Conservation (phyloP, 768 basidiomycete species). For the Lepiota brunneoincarnata region DNA sequence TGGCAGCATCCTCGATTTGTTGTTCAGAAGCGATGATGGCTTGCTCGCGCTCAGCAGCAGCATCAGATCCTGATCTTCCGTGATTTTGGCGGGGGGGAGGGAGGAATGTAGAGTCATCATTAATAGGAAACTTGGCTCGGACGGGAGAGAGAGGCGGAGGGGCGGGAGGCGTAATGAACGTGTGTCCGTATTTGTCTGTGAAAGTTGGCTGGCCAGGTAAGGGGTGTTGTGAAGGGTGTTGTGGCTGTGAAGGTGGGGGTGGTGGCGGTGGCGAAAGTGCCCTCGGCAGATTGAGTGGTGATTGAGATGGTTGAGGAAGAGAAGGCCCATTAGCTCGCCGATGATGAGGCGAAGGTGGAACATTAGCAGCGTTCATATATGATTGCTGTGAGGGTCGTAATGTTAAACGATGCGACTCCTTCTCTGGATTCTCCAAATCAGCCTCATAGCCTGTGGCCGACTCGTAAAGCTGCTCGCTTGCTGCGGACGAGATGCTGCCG, state of each 20-base stretch:
- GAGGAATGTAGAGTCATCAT: slow-evolving; percentile 37
- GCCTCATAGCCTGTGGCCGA: slow-evolving; percentile 66
- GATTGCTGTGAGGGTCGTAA: slow-evolving; percentile 35
- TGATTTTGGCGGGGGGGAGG: slow-evolving; percentile 32
- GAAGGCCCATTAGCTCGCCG: slow-evolving; percentile 33
- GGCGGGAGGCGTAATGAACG: slow-evolving; percentile 29
- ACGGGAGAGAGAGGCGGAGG: slow-evolving; percentile 48
- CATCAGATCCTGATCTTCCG: slow-evolving; percentile 49
- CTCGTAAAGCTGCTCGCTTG: slow-evolving; percentile 57
- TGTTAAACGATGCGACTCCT: slow-evolving; percentile 40
- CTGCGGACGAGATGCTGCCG: slow-evolving; percentile 64
- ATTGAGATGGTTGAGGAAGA: slow-evolving; percentile 5
- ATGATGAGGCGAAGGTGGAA: slow-evolving; percentile 37
- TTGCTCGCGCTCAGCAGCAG: slow-evolving; percentile 46
- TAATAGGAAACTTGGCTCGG: slow-evolving; percentile 33
- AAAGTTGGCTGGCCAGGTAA: slow-evolving; percentile 20
- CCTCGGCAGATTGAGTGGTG: slow-evolving; percentile 8
- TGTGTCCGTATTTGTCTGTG: slow-evolving; percentile 30
- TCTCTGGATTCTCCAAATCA: slow-evolving; percentile 60
- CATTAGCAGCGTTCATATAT: slow-evolving; percentile 16
- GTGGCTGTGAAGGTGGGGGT: slow-evolving; percentile 35
- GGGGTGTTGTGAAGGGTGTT: slow-evolving; percentile 20
- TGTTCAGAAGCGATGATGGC: slow-evolving; percentile 38
- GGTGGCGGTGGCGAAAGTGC: slow-evolving; percentile 17
- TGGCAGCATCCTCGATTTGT: slow-evolving; percentile 23